These are phyloP conservation scores for Neofusicoccum sp. DNA, from an alignment of 2,329 filamentous ascomycete genomes.

Conservation along the genomic window DNA sequence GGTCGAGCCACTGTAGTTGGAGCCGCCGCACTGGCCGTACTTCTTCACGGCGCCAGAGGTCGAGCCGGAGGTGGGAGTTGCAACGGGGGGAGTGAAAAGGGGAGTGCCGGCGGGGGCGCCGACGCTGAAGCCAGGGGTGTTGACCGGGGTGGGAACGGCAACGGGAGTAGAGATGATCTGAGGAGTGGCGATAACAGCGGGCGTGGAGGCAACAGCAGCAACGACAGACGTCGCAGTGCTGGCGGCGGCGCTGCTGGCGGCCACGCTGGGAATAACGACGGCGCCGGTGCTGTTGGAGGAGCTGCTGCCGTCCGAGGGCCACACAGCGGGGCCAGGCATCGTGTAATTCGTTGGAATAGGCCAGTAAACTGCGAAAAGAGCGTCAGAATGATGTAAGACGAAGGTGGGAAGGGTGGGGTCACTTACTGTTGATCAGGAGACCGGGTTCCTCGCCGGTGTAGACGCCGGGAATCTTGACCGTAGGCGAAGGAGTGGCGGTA, in stretches of 20 bases:
- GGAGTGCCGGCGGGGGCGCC: not conserved
- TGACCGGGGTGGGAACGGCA: not conserved
- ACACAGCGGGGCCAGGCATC: conserved; percentile 36
- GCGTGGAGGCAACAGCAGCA: not conserved
- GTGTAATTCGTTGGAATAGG: conserved; percentile 36
- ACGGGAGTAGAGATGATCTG: conserved; percentile 4
- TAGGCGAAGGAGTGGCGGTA: conserved; percentile 47
- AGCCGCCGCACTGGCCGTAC: conserved; percentile 47
- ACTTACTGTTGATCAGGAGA: conserved; percentile 49
- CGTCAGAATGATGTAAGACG: not conserved
- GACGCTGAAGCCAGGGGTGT: not conserved
- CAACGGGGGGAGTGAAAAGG: conserved; percentile 1
- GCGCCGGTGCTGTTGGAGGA: not conserved
- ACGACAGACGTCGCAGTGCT: not conserved
- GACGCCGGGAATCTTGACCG: conserved; percentile 52
- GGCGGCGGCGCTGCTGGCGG: not conserved
- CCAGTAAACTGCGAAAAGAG: conserved; percentile 26
- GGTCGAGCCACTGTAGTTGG: conserved; percentile 39
- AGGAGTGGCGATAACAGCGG: conserved; percentile 9
- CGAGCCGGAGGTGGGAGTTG: conserved; percentile 1
- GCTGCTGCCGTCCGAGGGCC: conserved; percentile 19
- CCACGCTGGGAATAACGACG: not conserved
- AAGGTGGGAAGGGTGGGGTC: not conserved
- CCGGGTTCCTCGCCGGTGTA: conserved; percentile 53
- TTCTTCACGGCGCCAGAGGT: conserved; percentile 20